Evolutionary conservation across 345 rosid species (phyloP), one percentile per base, ranked within the genome.

Genomic region (Gossypium turneri): DNA sequence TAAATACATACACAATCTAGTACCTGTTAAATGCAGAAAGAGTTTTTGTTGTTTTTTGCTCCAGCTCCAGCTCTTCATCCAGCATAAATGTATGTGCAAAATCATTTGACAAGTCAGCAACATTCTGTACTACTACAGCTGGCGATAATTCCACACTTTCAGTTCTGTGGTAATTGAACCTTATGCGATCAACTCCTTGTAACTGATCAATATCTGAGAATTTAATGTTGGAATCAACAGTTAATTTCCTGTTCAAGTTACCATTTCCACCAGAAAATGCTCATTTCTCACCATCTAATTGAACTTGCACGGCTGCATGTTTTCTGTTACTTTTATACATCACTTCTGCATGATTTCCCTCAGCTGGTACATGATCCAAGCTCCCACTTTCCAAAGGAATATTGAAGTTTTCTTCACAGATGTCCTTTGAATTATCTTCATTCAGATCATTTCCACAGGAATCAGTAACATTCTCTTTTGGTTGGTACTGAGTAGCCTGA

Each of bases 1-100:
- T 63, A 34, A 38, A 24, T 17, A 27, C 57, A 51, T 25, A 45
- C 61, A 75, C 20, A 22, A 78, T 50, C 72, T 52, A 66, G 59
- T 86, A 95, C 98, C 98, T 91, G 79, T 84, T 83, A 72, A 73
- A 70, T 50, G 83, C 67, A 65, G 84, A 85, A 75, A 57, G 55
- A 45, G 74, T 86, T 76, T 86, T 85, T 25, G 29, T 84, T 66
- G 81, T 82, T 76, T 80, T 92, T 75, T 89, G 97, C 86, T 93
- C 94, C 60, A 91, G 85, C 83, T 93, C 98, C 73, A 96, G 79
- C 76, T 96, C 99, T 83, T 96, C 98, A 70, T 96, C 97, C 80
- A 91, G 90, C 94, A 91, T 84, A 82, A 95, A 95, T 65, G 97
- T 93, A 75, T 77, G 83, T 60, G 90, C 81, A 78, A 90, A 91